Percentiles rank a stretch among this genome's conserved stretches.
Evolutionary conservation across 192 early-diverging fungal genomes (phyloP).

Genomic region (Gaertneriomyces semiglobifer): DNA sequence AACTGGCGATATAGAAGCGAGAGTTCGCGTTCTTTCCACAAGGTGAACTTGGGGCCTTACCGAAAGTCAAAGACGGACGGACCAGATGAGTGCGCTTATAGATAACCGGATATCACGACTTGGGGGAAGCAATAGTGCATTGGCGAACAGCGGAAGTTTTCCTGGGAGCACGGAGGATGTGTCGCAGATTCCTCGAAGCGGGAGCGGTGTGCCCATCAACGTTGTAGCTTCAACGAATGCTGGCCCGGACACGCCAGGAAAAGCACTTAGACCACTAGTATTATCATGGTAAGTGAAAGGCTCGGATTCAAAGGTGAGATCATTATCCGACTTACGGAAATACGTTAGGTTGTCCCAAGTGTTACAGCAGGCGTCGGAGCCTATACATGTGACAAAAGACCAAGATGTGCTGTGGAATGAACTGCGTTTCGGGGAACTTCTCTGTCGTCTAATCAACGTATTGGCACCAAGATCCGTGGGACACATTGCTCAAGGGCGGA

Average conservation of each 20-base stretch:
- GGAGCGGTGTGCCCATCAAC: constrained; percentile 15
- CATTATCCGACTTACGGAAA: background rate
- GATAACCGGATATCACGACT: too few relatives aligned
- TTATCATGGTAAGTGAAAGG: background rate
- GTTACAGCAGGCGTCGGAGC: background rate
- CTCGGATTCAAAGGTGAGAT: background rate
- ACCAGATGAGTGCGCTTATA: too few relatives aligned
- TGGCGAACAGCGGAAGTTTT: too few relatives aligned
- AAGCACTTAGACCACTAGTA: constrained; percentile 8
- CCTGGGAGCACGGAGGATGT: background rate
- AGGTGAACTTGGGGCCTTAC: too few relatives aligned
- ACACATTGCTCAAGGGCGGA: constrained; percentile 19
- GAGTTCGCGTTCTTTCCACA: too few relatives aligned
- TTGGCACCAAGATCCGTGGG: constrained; percentile 32
- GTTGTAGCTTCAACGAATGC: background rate
- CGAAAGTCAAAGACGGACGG: too few relatives aligned
- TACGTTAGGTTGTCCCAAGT: constrained; percentile 15
- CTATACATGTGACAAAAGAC: background rate
- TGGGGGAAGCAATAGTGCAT: too few relatives aligned
- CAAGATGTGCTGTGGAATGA: constrained; percentile 29
- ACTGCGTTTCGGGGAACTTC: constrained; percentile 29
- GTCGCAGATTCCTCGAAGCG: constrained; percentile 15
- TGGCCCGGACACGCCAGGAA: background rate
- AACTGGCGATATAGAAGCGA: too few relatives aligned
- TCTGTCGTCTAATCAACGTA: constrained; percentile 33